Conservation (phyloP, 768 basidiomycete species). For the Filobasidium floriforme region DNA sequence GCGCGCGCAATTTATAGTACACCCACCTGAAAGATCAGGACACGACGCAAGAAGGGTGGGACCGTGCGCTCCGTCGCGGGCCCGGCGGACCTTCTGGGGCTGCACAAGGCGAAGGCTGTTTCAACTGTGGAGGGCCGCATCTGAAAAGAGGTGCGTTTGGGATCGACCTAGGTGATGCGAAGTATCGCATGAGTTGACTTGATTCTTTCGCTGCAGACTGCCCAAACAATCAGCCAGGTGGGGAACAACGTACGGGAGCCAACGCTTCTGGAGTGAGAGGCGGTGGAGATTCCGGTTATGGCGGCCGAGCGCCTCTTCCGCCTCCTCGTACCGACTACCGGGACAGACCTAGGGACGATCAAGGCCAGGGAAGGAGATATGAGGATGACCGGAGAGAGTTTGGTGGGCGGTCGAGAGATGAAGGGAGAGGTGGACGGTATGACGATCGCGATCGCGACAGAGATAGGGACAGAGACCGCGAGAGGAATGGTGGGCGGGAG, state of each 20-base stretch:
- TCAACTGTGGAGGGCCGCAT: slow-evolving; percentile 88
- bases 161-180: too few relatives aligned
- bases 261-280: slow-evolving; percentile 5
- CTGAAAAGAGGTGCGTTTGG: slow-evolving; percentile 75
- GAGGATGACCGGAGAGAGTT: slow-evolving; percentile 25
- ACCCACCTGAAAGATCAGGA: slow-evolving; percentile 94
- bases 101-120: slow-evolving; percentile 61
- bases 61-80: slow-evolving; percentile 27
- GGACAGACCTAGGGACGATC: slow-evolving; percentile 14
- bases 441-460: slow-evolving; percentile 21
- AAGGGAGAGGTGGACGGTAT: slow-evolving; percentile 16
- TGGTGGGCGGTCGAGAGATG: slow-evolving; percentile 5
- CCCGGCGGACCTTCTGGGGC: slow-evolving; percentile 24
- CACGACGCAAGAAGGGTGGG: slow-evolving; percentile 55
- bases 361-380: slow-evolving; percentile 23
- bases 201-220: background rate
- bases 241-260: slow-evolving; percentile 11
- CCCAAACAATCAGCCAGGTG: background rate
- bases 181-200: too few relatives aligned
- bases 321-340: background rate
- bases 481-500: slow-evolving; percentile 19
- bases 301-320: background rate
- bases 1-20: slow-evolving; percentile 54
- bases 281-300: slow-evolving; percentile 16
- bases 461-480: slow-evolving; percentile 12